phyloP scores from a whole-genome alignment of 1,284 basidiomycete genomes.

The Pyrrhoderma lamaoense region DNA sequence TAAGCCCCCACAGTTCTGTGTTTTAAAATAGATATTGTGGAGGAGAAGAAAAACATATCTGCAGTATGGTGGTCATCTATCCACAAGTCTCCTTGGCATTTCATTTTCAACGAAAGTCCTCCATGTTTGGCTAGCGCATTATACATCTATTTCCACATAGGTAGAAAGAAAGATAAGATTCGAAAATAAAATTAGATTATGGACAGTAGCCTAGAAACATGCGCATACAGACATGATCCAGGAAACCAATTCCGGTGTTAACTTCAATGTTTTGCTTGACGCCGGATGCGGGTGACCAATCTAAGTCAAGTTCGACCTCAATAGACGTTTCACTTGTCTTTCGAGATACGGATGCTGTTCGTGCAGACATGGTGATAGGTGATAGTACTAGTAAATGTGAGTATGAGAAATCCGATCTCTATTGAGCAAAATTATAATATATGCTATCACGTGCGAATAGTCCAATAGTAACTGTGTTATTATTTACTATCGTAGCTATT shows the following conservation, averaged over 20 bases:
- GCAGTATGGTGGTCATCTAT: constrained; percentile 99
- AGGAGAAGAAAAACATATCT: constrained; percentile 52
- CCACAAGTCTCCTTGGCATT: constrained; percentile 92
- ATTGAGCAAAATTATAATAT: too few species aligned
- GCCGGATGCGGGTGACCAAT: constrained; percentile 62
- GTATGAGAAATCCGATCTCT: too few species aligned
- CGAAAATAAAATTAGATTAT: background rate
- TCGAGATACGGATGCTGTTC: constrained; percentile 71
- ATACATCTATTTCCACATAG: constrained; percentile 67
- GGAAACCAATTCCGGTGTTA: constrained; percentile 94
- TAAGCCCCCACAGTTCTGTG: background rate
- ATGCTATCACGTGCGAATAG: too few species aligned
- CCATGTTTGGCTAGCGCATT: constrained; percentile 92
- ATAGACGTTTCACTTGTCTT: constrained; percentile 94
- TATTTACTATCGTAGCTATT: too few species aligned
- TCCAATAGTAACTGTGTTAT: too few species aligned
- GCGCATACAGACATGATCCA: constrained; percentile 78
- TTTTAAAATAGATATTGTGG: background rate
- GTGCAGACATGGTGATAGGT: constrained; percentile 38
- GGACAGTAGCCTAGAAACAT: background rate
- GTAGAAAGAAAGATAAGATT: background rate
- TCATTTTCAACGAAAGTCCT: constrained; percentile 83
- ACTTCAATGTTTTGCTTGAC: constrained; percentile 76
- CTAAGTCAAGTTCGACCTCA: constrained; percentile 75
- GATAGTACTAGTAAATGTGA: too few species aligned